These are phyloP conservation scores for Coffea humblotiana DNA, from an alignment of 305 asterid genomes.

Conservation along the genomic window DNA sequence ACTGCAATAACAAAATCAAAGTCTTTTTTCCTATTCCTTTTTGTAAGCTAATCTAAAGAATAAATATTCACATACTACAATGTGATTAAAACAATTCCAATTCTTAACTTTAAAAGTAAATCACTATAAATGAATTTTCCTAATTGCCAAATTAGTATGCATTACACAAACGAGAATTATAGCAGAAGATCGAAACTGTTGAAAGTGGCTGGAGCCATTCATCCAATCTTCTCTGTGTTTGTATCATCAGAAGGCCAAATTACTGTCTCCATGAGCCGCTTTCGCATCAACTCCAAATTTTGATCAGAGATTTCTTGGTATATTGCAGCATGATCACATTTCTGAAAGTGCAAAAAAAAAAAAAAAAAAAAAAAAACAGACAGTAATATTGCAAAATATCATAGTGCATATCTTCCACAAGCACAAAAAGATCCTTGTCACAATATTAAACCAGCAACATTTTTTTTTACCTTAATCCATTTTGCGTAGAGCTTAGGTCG, in stretches of 20 bases:
- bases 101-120: background rate
- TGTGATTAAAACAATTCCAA: too few species aligned
- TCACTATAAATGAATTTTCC: too few species aligned
- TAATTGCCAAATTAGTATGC: too few species aligned
- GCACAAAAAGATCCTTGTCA: background rate
- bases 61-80: background rate
- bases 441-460: background rate
- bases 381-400: background rate
- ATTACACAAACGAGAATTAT: background rate
- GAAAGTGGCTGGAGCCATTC: constrained; percentile 14
- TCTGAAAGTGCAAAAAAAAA: too few species aligned
- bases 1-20: background rate
- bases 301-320: constrained; percentile 81
- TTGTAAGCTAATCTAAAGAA: background rate
- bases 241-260: constrained; percentile 85
- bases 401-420: background rate
- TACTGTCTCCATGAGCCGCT: constrained; percentile 77
- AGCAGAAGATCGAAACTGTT: background rate
- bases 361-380: constrained; percentile 7
- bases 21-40: background rate
- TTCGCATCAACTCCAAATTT: constrained; percentile 85
- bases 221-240: constrained; percentile 50
- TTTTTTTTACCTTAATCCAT: constrained; percentile 68
- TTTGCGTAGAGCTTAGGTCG: constrained; percentile 84
- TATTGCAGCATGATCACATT: constrained; percentile 80